A percentile compares a stretch with the other conserved stretches of the same genome.
phyloP scores from a whole-genome alignment of 225 moss, liverwort and hornwort species.

The Polytrichum formosum region DNA sequence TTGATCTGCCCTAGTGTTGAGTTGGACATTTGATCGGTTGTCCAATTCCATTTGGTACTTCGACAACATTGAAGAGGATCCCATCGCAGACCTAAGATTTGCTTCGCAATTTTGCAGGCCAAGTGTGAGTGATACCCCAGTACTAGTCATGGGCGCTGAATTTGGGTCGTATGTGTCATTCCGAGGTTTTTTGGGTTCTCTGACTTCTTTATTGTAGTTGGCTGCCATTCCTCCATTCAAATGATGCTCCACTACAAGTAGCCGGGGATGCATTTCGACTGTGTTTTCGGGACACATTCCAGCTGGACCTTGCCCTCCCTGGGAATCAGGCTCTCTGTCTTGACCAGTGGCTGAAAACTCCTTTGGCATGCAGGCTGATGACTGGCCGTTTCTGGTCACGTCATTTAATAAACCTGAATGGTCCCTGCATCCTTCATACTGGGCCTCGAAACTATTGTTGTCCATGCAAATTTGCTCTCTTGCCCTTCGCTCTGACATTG shows the following conservation, averaged over 20 bases:
- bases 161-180: constrained; percentile 18
- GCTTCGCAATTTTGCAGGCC: constrained; percentile 45
- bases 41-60: constrained; percentile 35
- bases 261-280: constrained; percentile 16
- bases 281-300: constrained; percentile 2
- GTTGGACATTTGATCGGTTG: constrained; percentile 17
- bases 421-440: constrained; percentile 30
- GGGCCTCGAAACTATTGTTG: constrained; percentile 24
- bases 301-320: constrained; percentile 13
- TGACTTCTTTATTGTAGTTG: constrained; percentile 20
- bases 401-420: constrained; percentile 31
- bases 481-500: constrained; percentile 22
- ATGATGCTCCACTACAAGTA: constrained; percentile 9
- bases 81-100: constrained; percentile 24
- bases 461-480: constrained; percentile 31
- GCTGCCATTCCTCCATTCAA: constrained; percentile 9
- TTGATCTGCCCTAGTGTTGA: too few species aligned
- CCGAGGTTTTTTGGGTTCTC: constrained; percentile 39
- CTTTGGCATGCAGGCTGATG: constrained; percentile 9
- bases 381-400: constrained; percentile 16
- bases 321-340: constrained; percentile 20
- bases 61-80: constrained; percentile 20
- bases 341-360: constrained; percentile 19
- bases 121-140: constrained; percentile 45
- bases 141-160: constrained; percentile 12